These are phyloP conservation scores for Amanita jacksonii DNA, from an alignment of 768 basidiomycete genomes.

Conservation along the genomic window DNA sequence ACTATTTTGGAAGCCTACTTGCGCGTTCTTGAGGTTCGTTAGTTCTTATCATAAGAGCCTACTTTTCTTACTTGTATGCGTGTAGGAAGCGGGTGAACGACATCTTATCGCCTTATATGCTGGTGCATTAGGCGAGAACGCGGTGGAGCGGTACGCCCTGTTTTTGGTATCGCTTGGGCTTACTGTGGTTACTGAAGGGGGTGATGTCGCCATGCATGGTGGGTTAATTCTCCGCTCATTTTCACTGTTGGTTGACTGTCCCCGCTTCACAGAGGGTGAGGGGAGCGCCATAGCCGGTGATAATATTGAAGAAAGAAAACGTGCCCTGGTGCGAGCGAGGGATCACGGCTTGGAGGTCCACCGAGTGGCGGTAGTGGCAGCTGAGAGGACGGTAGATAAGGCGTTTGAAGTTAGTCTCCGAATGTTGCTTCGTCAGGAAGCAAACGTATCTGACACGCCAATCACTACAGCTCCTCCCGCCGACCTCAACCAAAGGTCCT, in stretches of 20 bases:
- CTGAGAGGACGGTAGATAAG: constrained; percentile 66
- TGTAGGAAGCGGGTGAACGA: constrained; percentile 63
- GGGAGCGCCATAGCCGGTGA: neutral
- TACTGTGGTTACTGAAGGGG: constrained; percentile 19
- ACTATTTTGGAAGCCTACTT: constrained; percentile 84
- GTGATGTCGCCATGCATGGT: neutral
- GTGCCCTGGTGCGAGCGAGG: constrained; percentile 64
- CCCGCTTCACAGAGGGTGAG: neutral
- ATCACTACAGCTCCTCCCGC: constrained; percentile 47
- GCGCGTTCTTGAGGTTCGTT: constrained; percentile 68
- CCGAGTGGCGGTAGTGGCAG: constrained; percentile 70
- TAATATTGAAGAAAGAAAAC: constrained; percentile 53
- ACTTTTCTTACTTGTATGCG: neutral
- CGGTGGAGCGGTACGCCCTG: constrained; percentile 83
- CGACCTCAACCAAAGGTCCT: constrained; percentile 33
- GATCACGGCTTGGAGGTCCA: constrained; percentile 81
- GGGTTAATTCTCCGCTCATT: neutral
- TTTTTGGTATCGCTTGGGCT: constrained; percentile 78
- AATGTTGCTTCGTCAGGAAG: too few species aligned
- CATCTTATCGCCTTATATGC: constrained; percentile 93
- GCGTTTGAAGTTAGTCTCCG: constrained; percentile 40
- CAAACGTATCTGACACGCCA: too few species aligned
- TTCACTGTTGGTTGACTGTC: neutral
- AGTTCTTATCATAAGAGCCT: neutral
- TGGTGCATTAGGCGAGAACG: constrained; percentile 81